These are phyloP conservation scores for Acer campestre DNA, from an alignment of 345 rosid species.

Conservation along the genomic window DNA sequence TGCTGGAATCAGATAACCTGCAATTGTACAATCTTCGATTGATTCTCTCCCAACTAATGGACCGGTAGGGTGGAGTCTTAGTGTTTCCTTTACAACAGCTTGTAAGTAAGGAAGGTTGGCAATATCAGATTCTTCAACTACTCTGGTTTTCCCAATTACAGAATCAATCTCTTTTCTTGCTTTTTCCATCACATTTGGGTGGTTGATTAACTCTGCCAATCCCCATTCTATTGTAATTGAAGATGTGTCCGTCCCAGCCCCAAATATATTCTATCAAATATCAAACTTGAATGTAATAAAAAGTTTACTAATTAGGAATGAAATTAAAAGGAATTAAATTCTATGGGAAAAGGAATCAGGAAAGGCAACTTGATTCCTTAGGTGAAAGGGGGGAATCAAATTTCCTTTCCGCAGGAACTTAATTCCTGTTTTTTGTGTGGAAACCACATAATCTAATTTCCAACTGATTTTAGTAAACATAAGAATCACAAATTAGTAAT, in stretches of 20 bases:
- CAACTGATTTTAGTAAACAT: too few relatives aligned
- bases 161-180: constrained; percentile 54
- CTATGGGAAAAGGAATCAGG: too few relatives aligned
- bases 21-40: constrained; percentile 40
- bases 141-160: constrained; percentile 52
- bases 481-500: too few relatives aligned
- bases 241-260: constrained; percentile 60
- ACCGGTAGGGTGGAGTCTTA: constrained; percentile 77
- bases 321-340: too few relatives aligned
- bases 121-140: constrained; percentile 61
- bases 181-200: constrained; percentile 63
- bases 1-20: constrained; percentile 48
- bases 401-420: too few relatives aligned
- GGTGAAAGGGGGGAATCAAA: too few relatives aligned
- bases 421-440: too few relatives aligned
- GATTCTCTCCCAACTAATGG: constrained; percentile 54
- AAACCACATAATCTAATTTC: too few relatives aligned
- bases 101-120: constrained; percentile 59
- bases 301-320: too few relatives aligned
- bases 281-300: too few relatives aligned
- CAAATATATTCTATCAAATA: constrained; percentile 38
- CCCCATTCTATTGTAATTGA: constrained; percentile 69
- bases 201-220: constrained; percentile 66
- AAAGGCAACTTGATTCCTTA: too few relatives aligned
- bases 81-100: constrained; percentile 62